phyloP scores from a whole-genome alignment of 1,139 yeast species.

The Lipomyces yarrowii region DNA sequence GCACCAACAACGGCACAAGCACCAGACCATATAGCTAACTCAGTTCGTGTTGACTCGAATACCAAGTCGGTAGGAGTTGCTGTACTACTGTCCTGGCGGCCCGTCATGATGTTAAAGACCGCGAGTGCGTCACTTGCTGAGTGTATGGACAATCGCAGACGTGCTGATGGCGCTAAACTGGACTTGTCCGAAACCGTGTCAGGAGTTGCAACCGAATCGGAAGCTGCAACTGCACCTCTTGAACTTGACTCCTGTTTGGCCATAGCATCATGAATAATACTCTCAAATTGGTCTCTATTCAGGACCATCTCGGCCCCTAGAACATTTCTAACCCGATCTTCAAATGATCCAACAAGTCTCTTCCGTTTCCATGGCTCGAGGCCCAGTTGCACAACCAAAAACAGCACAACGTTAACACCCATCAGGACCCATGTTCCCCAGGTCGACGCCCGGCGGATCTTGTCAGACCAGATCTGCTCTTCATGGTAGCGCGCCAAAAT shows the following conservation, averaged over 20 bases:
- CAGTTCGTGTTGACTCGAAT: conserved; percentile 18
- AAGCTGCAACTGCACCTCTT: background rate
- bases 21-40: conserved; percentile 20
- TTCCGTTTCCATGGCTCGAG: conserved; percentile 95
- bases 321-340: conserved; percentile 67
- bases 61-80: conserved; percentile 6
- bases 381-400: conserved; percentile 77
- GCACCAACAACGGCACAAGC: conserved; percentile 21
- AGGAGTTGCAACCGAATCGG: background rate
- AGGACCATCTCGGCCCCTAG: conserved; percentile 43
- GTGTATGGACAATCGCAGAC: background rate
- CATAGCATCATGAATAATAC: background rate
- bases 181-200: background rate
- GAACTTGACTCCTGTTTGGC: background rate
- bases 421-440: conserved; percentile 95
- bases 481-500: conserved; percentile 91
- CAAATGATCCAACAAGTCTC: conserved; percentile 79
- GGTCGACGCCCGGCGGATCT: conserved; percentile 88
- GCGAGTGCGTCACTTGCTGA: conserved; percentile 4
- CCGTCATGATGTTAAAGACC: conserved; percentile 1
- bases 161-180: background rate
- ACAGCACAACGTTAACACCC: conserved; percentile 81
- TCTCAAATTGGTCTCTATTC: background rate
- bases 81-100: background rate
- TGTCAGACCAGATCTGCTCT: conserved; percentile 98